Base-by-base conservation (phyloP, 2,329 filamentous ascomycete species). In the Epichloe sp. region DNA sequence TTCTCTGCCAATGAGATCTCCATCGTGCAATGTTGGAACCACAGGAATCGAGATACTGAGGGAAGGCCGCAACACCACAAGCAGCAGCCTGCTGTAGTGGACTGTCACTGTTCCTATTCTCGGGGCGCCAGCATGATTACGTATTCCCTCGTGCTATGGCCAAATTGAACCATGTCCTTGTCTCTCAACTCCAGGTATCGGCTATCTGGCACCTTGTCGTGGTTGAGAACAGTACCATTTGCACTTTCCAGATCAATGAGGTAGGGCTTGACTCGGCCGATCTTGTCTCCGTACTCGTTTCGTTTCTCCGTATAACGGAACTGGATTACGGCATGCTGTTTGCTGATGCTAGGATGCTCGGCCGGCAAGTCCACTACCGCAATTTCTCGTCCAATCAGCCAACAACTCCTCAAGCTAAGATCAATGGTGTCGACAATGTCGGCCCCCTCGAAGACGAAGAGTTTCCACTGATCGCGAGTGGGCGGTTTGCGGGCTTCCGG, bases 311-410 rank as follows among this genome's bases (percentile, higher is more conserved):
- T 80, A 63, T 88, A 83, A 38, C 93, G 82, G 62, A 98, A 98
- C 65, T 98, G 93, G 43, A 98, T 78, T 8, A 90, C 93, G 1
- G 91, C 91, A 66, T 98, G 93, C 68, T 98, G 93, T 67, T 94
- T 94, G 65, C 88, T 95, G 61, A 89, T 82, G 66, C 88, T 96
- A 1, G 90, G 89, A 63, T 98, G 91, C 62, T 95, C 88, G 7
- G 94, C 79, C 2, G 80, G 72, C 52, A 95, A 73, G 64, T 98
- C 93, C 2, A 87, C 88, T 3, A 98, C 84, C 5, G 83, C 72
- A 49, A 77, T 67, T 59, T 96, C 90, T 45, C 90, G 77, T 0
- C 93, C 93, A 8, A 96, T 72, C 23, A 98, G 72, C 93, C 93
- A 98, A 70, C 88, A 95, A 62, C 85, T 94, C 54, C 88, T 82